Evolutionary conservation across 169 alveolate genomes (phyloP).

Genomic region (Cryptosporidium tyzzeri): DNA sequence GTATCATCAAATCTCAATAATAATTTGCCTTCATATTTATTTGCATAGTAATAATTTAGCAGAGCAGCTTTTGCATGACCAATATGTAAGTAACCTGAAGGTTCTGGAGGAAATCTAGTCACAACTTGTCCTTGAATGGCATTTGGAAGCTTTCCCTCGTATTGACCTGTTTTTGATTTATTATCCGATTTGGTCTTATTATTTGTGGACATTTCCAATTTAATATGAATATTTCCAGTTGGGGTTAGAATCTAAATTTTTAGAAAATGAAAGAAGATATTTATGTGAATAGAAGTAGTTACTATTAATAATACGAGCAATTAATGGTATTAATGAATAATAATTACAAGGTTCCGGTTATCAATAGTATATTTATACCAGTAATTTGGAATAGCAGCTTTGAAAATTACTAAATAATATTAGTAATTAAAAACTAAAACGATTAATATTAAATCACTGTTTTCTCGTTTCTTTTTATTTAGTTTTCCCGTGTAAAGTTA

Average conservation of each 20-base stretch:
- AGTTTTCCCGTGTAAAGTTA: too few species aligned
- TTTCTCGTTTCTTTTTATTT: not conserved
- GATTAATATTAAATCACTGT: not conserved
- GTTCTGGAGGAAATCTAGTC: constrained; percentile 99
- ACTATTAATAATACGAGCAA: not conserved
- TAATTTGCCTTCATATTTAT: constrained; percentile 95
- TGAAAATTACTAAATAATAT: not conserved
- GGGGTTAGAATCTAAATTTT: not conserved
- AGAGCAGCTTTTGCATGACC: constrained; percentile 99
- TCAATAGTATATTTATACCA: not conserved
- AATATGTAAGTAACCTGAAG: constrained; percentile 98
- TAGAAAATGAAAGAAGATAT: too few species aligned
- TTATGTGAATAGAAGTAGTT: not conserved
- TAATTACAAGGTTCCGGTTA: not conserved
- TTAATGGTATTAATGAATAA: too few species aligned
- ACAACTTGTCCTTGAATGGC: constrained; percentile 96
- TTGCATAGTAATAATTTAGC: constrained; percentile 94
- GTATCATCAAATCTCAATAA: constrained; percentile 98
- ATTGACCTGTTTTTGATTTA: constrained; percentile 62
- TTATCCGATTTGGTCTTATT: constrained; percentile 27
- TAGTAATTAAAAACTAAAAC: not conserved
- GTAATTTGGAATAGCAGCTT: not conserved
- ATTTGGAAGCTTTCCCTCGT: constrained; percentile 86
- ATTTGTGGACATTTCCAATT: constrained; percentile 24
- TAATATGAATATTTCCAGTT: not conserved